These are phyloP conservation scores for Cutaneotrichosporon spelunceum DNA, from an alignment of 1,284 basidiomycete genomes.

Conservation along the genomic window DNA sequence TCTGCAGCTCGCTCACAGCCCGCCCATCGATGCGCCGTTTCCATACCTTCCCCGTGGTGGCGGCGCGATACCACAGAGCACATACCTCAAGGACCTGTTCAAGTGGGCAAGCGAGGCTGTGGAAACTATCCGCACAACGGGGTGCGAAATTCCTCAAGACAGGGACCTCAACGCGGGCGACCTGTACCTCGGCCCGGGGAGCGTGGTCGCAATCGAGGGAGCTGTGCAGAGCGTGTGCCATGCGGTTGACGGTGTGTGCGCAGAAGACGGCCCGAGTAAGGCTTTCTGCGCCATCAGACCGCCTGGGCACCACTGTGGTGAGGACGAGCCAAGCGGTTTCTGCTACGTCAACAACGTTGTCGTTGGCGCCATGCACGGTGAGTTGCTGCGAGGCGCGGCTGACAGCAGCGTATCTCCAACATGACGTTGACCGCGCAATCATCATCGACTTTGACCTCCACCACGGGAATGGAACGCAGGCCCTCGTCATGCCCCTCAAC, in stretches of 20 bases:
- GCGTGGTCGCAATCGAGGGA: slow-evolving; percentile 51
- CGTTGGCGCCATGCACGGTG: slow-evolving; percentile 84
- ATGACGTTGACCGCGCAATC: slow-evolving; percentile 73
- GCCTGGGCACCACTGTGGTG: slow-evolving; percentile 88
- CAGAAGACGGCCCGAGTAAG: slow-evolving; percentile 36
- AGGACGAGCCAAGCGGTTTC: slow-evolving; percentile 69
- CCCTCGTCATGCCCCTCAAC: slow-evolving; percentile 87
- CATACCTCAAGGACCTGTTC: slow-evolving; percentile 43
- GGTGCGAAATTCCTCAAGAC: slow-evolving; percentile 73
- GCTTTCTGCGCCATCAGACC: slow-evolving; percentile 82
- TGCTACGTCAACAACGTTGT: slow-evolving; percentile 94
- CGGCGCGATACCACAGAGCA: slow-evolving; percentile 28
- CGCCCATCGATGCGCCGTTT: slow-evolving; percentile 41
- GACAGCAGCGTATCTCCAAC: slow-evolving; percentile 68
- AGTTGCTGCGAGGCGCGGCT: slow-evolving; percentile 15
- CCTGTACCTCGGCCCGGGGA: slow-evolving; percentile 65
- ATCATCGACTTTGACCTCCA: slow-evolving; percentile 94
- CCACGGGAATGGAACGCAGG: slow-evolving; percentile 92
- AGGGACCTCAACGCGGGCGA: slow-evolving; percentile 67
- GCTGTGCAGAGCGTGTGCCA: slow-evolving; percentile 66
- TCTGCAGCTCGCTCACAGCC: slow-evolving; percentile 43
- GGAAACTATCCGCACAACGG: slow-evolving; percentile 63
- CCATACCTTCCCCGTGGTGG: slow-evolving; percentile 31
- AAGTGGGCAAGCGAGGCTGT: slow-evolving; percentile 64
- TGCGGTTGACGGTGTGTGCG: slow-evolving; percentile 63